These are phyloP conservation scores for Cyclotella atomus DNA, from an alignment of 108 stramenopile species.

Conservation along the genomic window DNA sequence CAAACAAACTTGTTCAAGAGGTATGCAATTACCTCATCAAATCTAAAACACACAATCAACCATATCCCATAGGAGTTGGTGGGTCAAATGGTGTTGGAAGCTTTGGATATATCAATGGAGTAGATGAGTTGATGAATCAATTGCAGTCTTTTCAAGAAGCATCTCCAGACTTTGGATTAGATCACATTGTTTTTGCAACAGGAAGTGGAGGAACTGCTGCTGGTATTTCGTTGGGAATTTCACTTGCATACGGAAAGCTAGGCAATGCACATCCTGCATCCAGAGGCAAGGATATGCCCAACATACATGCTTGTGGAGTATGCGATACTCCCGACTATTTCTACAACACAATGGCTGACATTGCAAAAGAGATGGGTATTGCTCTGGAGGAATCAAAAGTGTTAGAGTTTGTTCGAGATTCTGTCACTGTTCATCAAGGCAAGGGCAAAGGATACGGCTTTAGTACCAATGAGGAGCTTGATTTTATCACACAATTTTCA, in stretches of 20 bases:
- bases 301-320: constrained; percentile 85
- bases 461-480: constrained; percentile 76
- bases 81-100: constrained; percentile 88
- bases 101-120: constrained; percentile 88
- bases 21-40: constrained; percentile 53
- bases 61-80: constrained; percentile 89
- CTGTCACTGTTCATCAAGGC: constrained; percentile 73
- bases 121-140: constrained; percentile 72
- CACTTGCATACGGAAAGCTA: constrained; percentile 49
- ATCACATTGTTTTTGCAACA: constrained; percentile 91
- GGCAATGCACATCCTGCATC: constrained; percentile 21
- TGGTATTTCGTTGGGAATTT: constrained; percentile 79
- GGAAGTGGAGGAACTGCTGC: constrained; percentile 89
- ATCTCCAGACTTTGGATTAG: constrained; percentile 43
- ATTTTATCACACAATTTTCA: constrained; percentile 72
- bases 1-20: constrained; percentile 57
- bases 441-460: constrained; percentile 84
- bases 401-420: constrained; percentile 61
- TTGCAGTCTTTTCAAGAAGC: constrained; percentile 21
- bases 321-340: constrained; percentile 92
- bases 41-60: constrained; percentile 33
- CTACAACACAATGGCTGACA: constrained; percentile 61
- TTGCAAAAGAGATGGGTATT: constrained; percentile 84
- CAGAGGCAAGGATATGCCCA: constrained; percentile 32
- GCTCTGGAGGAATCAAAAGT: constrained; percentile 21